Conservation (phyloP, 495 filamentous ascomycete genomes). For the Penicillium coprophilum region DNA sequence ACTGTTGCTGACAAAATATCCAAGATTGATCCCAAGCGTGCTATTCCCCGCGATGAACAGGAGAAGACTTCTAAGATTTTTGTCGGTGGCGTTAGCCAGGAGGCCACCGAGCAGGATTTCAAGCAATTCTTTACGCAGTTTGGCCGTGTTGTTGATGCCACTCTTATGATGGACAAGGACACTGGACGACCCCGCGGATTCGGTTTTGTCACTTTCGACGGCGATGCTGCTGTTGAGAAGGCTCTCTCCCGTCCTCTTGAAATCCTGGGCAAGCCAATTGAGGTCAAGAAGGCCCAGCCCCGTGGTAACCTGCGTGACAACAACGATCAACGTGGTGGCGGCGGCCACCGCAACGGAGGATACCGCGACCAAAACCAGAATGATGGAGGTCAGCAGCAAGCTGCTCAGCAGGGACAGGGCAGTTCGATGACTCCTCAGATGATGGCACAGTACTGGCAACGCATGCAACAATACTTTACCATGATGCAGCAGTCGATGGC, state of each 20-base stretch:
- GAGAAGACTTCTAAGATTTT: conserved; percentile 98
- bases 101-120: conserved; percentile 93
- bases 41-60: conserved; percentile 96
- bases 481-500: conserved; percentile 86
- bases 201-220: conserved; percentile 98
- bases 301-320: conserved; percentile 92
- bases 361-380: conserved; percentile 56
- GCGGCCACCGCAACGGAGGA: conserved; percentile 52
- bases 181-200: conserved; percentile 94
- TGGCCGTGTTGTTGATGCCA: conserved; percentile 93
- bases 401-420: conserved; percentile 43
- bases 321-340: conserved; percentile 58
- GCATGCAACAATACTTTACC: conserved; percentile 94
- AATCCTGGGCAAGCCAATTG: conserved; percentile 92
- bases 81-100: conserved; percentile 95
- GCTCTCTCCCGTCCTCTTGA: conserved; percentile 79
- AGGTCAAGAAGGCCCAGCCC: conserved; percentile 97
- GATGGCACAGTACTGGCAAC: conserved; percentile 97
- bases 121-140: conserved; percentile 96
- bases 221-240: conserved; percentile 89
- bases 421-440: conserved; percentile 84
- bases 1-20: conserved; percentile 26
- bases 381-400: conserved; percentile 50
- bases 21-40: conserved; percentile 96
- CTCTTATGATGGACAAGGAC: conserved; percentile 99